Evolutionary conservation across 805 yeast genomes (phyloP).

Genomic region (Hanseniaspora jakobsenii): DNA sequence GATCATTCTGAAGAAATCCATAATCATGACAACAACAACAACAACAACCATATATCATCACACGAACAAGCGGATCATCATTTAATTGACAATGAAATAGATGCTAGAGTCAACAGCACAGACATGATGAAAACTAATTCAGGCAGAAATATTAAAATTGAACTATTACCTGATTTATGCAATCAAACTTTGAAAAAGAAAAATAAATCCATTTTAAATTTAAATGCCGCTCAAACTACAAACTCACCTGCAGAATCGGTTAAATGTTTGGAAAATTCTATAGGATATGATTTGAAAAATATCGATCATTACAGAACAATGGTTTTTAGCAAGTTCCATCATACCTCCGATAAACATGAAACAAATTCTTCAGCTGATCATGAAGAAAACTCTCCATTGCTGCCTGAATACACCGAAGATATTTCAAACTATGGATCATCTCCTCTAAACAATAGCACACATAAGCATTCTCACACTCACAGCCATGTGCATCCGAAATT

Average conservation of each 20-base stretch:
- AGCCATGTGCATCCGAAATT: slow-evolving; percentile 16
- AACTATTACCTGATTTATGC: slow-evolving; percentile 4
- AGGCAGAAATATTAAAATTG: too few species aligned
- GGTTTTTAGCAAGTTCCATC: slow-evolving; percentile 18
- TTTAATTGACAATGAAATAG: background rate
- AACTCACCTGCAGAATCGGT: background rate
- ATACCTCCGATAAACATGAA: background rate
- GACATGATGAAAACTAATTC: too few species aligned
- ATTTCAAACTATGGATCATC: slow-evolving; percentile 13
- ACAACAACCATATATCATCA: background rate
- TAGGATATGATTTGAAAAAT: slow-evolving; percentile 30
- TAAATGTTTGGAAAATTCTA: slow-evolving; percentile 27
- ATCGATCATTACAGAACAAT: slow-evolving; percentile 26
- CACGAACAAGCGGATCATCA: background rate
- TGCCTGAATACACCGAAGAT: background rate
- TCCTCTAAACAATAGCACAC: too few species aligned
- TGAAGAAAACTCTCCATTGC: slow-evolving; percentile 1
- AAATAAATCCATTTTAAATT: background rate
- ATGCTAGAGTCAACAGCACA: too few species aligned
- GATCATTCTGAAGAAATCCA: slow-evolving; percentile 19
- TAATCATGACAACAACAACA: slow-evolving; percentile 18
- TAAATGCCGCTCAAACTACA: background rate
- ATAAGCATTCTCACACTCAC: background rate
- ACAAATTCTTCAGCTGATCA: background rate
- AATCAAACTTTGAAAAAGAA: background rate